Evolutionary conservation across 1,284 basidiomycete species (phyloP).

Genomic region (Bjerkandera adusta): DNA sequence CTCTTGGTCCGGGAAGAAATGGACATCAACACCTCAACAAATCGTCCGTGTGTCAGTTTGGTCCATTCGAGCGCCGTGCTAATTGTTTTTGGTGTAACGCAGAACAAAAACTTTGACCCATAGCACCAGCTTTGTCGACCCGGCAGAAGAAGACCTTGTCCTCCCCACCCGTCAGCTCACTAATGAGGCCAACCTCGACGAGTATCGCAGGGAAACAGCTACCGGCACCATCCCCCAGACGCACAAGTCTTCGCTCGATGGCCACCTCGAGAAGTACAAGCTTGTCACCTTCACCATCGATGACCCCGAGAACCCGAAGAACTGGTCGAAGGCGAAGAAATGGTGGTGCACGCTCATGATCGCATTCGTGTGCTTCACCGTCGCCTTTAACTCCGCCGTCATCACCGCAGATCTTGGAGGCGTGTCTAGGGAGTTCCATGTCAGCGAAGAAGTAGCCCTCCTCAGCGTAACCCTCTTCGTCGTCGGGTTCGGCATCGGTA

Average conservation of each 20-base stretch:
- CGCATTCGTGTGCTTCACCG: conserved; percentile 14
- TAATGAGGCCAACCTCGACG: conserved; percentile 15
- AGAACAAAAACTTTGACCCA: background rate
- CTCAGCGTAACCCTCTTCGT: conserved; percentile 33
- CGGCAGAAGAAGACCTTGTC: conserved; percentile 9
- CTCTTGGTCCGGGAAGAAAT: too few relatives aligned
- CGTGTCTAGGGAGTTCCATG: conserved; percentile 35
- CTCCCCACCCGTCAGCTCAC: conserved; percentile 11
- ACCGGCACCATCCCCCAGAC: conserved; percentile 9
- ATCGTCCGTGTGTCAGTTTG: background rate
- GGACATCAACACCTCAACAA: too few relatives aligned
- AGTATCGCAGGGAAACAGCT: conserved; percentile 10
- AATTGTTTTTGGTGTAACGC: background rate
- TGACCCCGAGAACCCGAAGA: conserved; percentile 35
- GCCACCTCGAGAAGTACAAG: conserved; percentile 19
- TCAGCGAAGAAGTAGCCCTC: conserved; percentile 25
- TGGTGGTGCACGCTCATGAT: conserved; percentile 23
- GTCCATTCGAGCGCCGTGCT: background rate
- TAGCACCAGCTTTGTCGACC: conserved; percentile 9
- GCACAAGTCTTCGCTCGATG: conserved; percentile 3
- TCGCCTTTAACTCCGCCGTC: conserved; percentile 35
- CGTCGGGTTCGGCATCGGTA: conserved; percentile 24
- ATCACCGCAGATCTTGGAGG: conserved; percentile 47
- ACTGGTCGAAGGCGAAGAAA: conserved; percentile 28
- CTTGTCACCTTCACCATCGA: conserved; percentile 31